Base-by-base conservation (phyloP, 73 alveolate genomes). In the Effrenium voratum region DNA sequence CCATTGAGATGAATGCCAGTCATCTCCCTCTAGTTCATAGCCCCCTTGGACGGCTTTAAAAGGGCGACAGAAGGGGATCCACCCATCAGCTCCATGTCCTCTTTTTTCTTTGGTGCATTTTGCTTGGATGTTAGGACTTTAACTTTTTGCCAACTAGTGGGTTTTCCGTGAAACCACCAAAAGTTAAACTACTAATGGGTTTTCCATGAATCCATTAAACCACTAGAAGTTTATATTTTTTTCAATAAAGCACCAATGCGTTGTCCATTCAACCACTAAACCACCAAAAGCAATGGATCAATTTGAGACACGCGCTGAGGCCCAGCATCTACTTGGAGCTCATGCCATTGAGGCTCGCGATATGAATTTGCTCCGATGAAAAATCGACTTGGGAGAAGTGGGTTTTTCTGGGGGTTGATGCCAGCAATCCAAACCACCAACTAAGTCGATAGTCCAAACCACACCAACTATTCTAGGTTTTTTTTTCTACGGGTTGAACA, bases 281-380 rank as follows among this genome's bases (percentile, higher is more conserved):
- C 63, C 63, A 52, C 19, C 26, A 52, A 19, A 52, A 52, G 63
- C 26, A 52, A 8, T 52, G 8, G 63, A 19, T 8, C 26, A 52
- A 19, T 52, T 8, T 19, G 8, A 19, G 26, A n/a, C n/a, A n/a
- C n/a, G 13, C 47, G 46, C n/a, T 32, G 41, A 90, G 97, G 97
- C 97, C 97, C 32, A 90, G 68, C 87, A 70, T 90, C 87, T 90
- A 90, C 87, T 34, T 90, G 87, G 88, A 90, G 97, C 66, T 90
- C 59, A 90, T 90, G 97, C 97, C 97, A 34, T 47, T 90, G 15
- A 16, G 97, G 97, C 46, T 22, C 76, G 73, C 16, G 72, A 30
- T 57, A 30, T 57, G 16, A 22, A 22, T 2, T 28, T 12, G 1
- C 32, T 66, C 77, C 4, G 40, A 32, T 13, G 76, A 24, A 13